These are phyloP conservation scores for Chrysophaeum taylorii DNA, from an alignment of 352 stramenopile species.

Conservation along the genomic window DNA sequence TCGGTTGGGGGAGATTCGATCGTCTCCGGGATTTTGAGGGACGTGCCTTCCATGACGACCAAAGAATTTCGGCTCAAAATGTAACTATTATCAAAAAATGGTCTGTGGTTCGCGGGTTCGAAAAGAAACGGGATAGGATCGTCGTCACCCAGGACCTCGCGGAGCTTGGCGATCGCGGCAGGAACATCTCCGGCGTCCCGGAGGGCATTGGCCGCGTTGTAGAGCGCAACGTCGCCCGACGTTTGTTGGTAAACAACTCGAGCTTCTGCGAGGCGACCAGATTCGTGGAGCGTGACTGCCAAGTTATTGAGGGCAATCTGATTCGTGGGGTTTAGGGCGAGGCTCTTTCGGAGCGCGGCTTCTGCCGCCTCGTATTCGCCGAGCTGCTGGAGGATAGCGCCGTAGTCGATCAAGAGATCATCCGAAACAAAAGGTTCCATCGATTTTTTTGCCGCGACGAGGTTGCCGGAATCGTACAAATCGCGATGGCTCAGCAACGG, in stretches of 20 bases:
- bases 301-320: constrained; percentile 30
- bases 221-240: constrained; percentile 7
- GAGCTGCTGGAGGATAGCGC: constrained; percentile 25
- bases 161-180: neutral
- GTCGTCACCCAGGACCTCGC: neutral
- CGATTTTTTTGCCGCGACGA: neutral
- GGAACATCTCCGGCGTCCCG: constrained; percentile 20
- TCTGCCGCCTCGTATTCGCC: constrained; percentile 23
- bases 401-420: constrained; percentile 20
- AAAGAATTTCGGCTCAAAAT: neutral
- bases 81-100: neutral
- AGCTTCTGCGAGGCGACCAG: neutral
- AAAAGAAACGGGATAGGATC: neutral
- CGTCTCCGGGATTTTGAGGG: neutral
- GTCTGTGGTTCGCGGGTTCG: neutral
- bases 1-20: neutral
- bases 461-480: constrained; percentile 11
- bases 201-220: constrained; percentile 18
- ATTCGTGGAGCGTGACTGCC: constrained; percentile 26
- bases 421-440: constrained; percentile 17
- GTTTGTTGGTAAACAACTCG: neutral
- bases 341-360: constrained; percentile 15
- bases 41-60: neutral
- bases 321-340: constrained; percentile 9
- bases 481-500: constrained; percentile 6